Evolutionary conservation across 306 rosid genomes (phyloP).

Genomic region (Acacia acuminata): DNA sequence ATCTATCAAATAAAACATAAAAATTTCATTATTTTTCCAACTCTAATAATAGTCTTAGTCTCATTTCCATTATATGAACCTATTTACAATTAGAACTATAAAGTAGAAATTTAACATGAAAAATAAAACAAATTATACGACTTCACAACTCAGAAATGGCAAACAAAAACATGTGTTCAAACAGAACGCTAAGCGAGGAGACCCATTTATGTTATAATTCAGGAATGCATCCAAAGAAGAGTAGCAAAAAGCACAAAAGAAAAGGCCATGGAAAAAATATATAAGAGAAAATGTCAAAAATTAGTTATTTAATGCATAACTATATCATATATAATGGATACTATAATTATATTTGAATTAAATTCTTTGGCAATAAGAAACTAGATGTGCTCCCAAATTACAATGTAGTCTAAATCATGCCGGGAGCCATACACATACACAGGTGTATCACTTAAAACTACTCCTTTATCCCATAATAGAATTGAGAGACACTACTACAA

Average conservation of each 20-base stretch:
- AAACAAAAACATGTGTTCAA: no score
- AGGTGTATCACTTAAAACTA: no score
- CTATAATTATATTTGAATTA: slow-evolving; percentile 70
- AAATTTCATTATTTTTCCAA: not conserved
- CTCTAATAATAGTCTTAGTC: not conserved
- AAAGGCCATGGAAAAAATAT: not conserved
- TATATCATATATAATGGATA: slow-evolving; percentile 96
- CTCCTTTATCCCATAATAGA: no score
- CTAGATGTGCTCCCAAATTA: slow-evolving; percentile 90
- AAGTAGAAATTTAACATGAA: not conserved
- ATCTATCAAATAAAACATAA: no score
- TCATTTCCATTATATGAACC: not conserved
- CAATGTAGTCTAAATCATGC: slow-evolving; percentile 78
- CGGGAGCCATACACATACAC: no score
- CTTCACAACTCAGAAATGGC: no score
- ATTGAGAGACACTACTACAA: no score
- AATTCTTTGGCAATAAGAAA: slow-evolving; percentile 82
- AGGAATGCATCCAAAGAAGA: not conserved
- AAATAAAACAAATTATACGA: not conserved
- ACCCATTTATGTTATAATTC: not conserved
- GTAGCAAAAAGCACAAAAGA: slow-evolving; percentile 2
- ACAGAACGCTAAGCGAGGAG: no score
- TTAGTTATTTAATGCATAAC: slow-evolving; percentile 41
- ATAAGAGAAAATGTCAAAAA: not conserved
- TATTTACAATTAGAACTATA: not conserved